Evolutionary conservation across 2,329 filamentous ascomycete genomes (phyloP), one percentile per base, ranked within the genome.

Genomic region (Fusarium sulawesiense): DNA sequence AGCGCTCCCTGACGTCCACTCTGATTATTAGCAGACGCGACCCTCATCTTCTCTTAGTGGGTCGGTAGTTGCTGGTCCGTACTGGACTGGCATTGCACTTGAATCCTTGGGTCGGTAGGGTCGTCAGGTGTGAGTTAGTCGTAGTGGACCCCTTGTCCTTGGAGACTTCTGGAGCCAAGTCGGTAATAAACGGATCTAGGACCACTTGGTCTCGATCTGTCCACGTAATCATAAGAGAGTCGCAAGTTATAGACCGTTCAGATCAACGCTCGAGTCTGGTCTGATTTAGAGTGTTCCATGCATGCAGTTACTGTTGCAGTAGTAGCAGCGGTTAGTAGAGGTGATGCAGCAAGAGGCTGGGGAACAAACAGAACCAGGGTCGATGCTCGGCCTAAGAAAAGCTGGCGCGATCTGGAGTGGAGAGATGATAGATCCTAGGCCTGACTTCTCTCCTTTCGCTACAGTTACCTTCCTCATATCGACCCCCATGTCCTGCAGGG

Each of bases 401-500:
- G 56, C 60, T 74, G 71, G 73, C 65, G 73, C 73, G 71, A 75
- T 75, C 73, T 75, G 37, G 53, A 57, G 72, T 75, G 73, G 73
- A 65, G 67, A 75, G 65, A 75, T 73, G 60, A 60, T 61, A 68
- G 73, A 64, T 71, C 63, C 61, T 66, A 30, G 56, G 47, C 34
- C 49, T 40, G 49, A 7, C n/a, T 42, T 16, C 40, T 57, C 50
- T 67, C 53, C 61, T 51, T 51, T 51, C 48, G 30, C 21, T 53
- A 34, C 23, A 29, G 10, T 42, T 21, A 23, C 41, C 41, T 44
- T 16, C 41, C 20, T 44, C 20, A 44, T 44, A 23, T 53, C 20
- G 25, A 29, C 56, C 48, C 48, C 59, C 60, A 48, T 65, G 30
- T 73, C 70, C 67, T 73, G 71, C 71, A 75, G 69, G 68, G 68